phyloP scores from a whole-genome alignment of 2,329 filamentous ascomycete species.

The Cordyceps fumosorosea region DNA sequence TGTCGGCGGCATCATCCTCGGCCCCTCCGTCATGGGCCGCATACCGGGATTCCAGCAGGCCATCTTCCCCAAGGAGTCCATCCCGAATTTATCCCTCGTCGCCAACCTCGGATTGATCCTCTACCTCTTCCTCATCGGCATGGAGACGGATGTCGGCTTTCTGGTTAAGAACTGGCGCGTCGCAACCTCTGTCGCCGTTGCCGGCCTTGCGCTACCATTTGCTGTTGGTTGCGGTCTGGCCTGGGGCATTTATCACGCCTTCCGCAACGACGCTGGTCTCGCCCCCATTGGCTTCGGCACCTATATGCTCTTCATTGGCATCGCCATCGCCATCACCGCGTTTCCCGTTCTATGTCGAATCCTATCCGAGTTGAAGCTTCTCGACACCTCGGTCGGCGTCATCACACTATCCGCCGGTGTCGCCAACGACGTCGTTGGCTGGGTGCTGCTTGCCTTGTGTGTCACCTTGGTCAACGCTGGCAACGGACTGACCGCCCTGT shows the following conservation, averaged over 20 bases:
- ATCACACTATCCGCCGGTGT: conserved; percentile 87
- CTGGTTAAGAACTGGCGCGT: conserved; percentile 74
- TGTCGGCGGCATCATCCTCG: conserved; percentile 75
- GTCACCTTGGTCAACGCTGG: conserved; percentile 88
- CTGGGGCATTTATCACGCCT: conserved; percentile 73
- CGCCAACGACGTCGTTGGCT: conserved; percentile 73
- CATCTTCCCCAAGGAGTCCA: conserved; percentile 71
- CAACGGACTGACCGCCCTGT: conserved; percentile 75
- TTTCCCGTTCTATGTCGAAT: conserved; percentile 93
- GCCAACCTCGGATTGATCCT: conserved; percentile 79
- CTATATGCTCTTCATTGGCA: conserved; percentile 73
- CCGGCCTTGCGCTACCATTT: conserved; percentile 78
- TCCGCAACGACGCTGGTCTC: conserved; percentile 40
- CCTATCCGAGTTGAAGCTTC: conserved; percentile 80
- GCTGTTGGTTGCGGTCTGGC: conserved; percentile 74
- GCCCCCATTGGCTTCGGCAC: conserved; percentile 42
- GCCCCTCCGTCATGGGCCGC: conserved; percentile 80
- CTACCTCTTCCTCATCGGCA: conserved; percentile 80
- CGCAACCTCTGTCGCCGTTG: conserved; percentile 68
- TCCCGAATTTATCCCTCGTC: conserved; percentile 68
- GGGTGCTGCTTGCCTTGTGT: conserved; percentile 88
- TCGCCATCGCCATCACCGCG: conserved; percentile 86
- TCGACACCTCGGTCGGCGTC: conserved; percentile 75
- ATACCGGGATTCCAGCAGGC: conserved; percentile 70
- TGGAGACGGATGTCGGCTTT: conserved; percentile 78